Base-by-base conservation (phyloP, 2,329 filamentous ascomycete genomes). In the Diaporthe sp. region DNA sequence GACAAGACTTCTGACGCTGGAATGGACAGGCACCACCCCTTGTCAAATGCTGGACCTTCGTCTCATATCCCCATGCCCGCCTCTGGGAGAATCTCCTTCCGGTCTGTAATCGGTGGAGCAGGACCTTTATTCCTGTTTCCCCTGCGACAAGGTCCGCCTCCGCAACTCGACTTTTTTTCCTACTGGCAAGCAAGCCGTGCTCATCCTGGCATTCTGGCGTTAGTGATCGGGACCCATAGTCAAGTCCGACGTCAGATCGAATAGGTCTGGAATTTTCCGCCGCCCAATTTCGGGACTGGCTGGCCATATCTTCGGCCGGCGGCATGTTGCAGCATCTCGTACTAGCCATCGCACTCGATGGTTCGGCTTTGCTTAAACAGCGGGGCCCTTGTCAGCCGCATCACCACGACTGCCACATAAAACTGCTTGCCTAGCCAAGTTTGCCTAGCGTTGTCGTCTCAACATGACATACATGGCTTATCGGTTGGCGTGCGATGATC, bases 1-100 rank as follows among this genome's bases (percentile, higher is more conserved):
- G 71, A 54, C 74, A 76, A 74, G 72, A 54, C 67, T 33, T 64
- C 55, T 71, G 54, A 58, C 42, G 68, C 54, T 22, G 15, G 40
- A 28, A 60, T 4, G n/a, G 71, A 73, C 70, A 73, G 57, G 61
- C 64, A 70, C 40, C 35, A 50, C 25, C 60, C 72, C 73, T 61
- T 54, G 64, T 58, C 76, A 58, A 71, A 74, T n/a, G 33, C 30
- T 45, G 68, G 69, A n/a, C 45, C 54, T 76, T 75, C 77, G 78
- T 80, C 78, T 79, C 78, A 79, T 78, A 69, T 79, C 61, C 60
- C 66, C 75, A 66, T 73, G 74, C 75, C 78, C 78, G 75, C 75
- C 72, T 74, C 78, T 78, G 73, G 74, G 71, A 73, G 64, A 57
- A 64, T 52, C 19, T 60, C 30, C 78, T 77, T 79, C 76, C 75